A percentile compares a stretch with the other conserved stretches of the same genome.
These are phyloP conservation scores for Saccharomyces eubayanus DNA, from an alignment of 805 yeast species.

Conservation along the genomic window DNA sequence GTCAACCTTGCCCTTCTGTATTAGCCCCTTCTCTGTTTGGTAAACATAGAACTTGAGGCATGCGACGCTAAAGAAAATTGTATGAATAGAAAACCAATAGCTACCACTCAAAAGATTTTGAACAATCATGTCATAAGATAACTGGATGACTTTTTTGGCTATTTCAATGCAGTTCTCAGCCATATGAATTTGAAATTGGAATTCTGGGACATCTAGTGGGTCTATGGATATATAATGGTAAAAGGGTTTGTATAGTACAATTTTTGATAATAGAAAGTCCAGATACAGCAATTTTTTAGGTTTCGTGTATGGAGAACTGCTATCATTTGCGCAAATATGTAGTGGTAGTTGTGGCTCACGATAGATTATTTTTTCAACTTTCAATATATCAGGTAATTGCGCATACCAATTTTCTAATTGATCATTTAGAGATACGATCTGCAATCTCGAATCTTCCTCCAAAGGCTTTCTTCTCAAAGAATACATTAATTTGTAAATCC, in stretches of 20 bases:
- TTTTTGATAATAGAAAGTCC: constrained; percentile 67
- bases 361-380: not conserved
- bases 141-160: constrained; percentile 70
- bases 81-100: constrained; percentile 86
- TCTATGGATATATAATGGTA: constrained; percentile 60
- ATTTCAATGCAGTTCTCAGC: constrained; percentile 80
- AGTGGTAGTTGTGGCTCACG: not conserved
- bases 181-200: constrained; percentile 54
- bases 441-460: not conserved
- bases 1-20: not conserved
- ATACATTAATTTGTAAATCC: constrained; percentile 7
- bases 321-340: not conserved
- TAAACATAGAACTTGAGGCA: constrained; percentile 57
- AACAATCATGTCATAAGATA: constrained; percentile 73
- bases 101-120: constrained; percentile 69
- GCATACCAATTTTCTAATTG: constrained; percentile 68
- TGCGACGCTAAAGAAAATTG: constrained; percentile 82
- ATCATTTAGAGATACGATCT: constrained; percentile 41
- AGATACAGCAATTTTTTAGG: constrained; percentile 69
- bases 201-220: constrained; percentile 34
- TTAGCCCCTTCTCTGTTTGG: constrained; percentile 2
- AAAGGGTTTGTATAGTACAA: constrained; percentile 79
- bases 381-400: constrained; percentile 42
- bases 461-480: not conserved
- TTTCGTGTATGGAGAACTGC: constrained; percentile 38